Conservation (phyloP, 225 moss, liverwort and hornwort species). For the Sphagnum tenellum region DNA sequence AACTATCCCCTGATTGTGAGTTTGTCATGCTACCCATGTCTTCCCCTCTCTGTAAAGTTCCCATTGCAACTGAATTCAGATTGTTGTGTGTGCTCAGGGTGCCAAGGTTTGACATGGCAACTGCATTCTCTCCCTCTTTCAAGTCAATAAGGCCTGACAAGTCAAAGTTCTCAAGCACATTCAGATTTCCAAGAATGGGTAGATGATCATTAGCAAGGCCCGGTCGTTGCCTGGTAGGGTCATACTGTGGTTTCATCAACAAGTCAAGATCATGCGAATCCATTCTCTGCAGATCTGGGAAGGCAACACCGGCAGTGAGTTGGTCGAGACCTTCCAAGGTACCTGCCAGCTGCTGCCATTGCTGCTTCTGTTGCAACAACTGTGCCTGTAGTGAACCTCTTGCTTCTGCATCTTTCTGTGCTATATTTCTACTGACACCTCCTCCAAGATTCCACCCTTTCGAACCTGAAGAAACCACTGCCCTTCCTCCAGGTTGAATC, state of each 20-base stretch:
- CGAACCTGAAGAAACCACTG: slow-evolving; percentile 35
- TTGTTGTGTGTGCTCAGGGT: slow-evolving; percentile 29
- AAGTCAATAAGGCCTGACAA: slow-evolving; percentile 24
- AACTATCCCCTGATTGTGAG: too few species aligned
- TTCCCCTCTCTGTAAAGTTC: slow-evolving; percentile 17
- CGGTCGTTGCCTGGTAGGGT: slow-evolving; percentile 42
- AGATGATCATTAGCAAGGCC: slow-evolving; percentile 21
- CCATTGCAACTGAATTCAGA: slow-evolving; percentile 15
- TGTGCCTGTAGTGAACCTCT: slow-evolving; percentile 64
- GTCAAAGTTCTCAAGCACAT: slow-evolving; percentile 18
- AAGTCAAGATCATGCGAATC: slow-evolving; percentile 68
- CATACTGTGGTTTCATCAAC: slow-evolving; percentile 81
- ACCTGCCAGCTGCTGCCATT: slow-evolving; percentile 4
- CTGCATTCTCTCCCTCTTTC: slow-evolving; percentile 38
- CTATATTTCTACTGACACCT: slow-evolving; percentile 17
- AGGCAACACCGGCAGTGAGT: slow-evolving; percentile 14
- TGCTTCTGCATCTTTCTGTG: slow-evolving; percentile 58
- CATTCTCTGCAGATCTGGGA: slow-evolving; percentile 63
- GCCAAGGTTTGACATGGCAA: slow-evolving; percentile 40
- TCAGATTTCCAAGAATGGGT: slow-evolving; percentile 15
- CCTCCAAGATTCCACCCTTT: slow-evolving; percentile 50
- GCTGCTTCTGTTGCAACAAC: slow-evolving; percentile 31
- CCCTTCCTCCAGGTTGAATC: slow-evolving; percentile 86
- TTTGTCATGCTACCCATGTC: too few species aligned
- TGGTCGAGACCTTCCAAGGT: slow-evolving; percentile 5